Percentiles rank a stretch among this genome's conserved stretches.
Evolutionary conservation across 192 early-diverging fungal species (phyloP).

Genomic region (Coemansia sp.): DNA sequence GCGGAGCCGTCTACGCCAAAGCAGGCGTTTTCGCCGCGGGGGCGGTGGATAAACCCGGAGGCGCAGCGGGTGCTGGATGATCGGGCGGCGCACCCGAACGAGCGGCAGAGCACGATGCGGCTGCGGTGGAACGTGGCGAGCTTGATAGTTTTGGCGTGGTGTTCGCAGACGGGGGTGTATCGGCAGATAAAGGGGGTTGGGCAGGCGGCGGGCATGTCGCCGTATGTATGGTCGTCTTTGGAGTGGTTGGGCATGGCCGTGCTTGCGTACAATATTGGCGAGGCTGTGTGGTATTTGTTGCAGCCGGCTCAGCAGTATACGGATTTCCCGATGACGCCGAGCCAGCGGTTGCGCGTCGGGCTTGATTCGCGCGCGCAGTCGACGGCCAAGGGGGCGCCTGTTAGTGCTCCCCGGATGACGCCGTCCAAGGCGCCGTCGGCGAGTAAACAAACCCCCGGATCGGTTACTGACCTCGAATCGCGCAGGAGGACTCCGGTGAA

Average conservation of each 20-base stretch:
- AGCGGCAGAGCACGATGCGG: slow-evolving; percentile 34
- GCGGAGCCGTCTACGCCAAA: not conserved
- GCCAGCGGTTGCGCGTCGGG: slow-evolving; percentile 34
- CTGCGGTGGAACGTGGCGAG: slow-evolving; percentile 43
- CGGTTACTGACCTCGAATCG: slow-evolving; percentile 23
- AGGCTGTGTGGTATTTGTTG: slow-evolving; percentile 40
- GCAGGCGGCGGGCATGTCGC: slow-evolving; percentile 5
- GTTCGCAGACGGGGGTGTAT: slow-evolving; percentile 32
- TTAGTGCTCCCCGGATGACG: slow-evolving; percentile 31
- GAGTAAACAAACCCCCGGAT: slow-evolving; percentile 1
- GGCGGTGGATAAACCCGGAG: slow-evolving; percentile 37
- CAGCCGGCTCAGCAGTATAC: slow-evolving; percentile 33
- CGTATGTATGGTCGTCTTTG: slow-evolving; percentile 10
- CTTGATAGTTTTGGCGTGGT: slow-evolving; percentile 18
- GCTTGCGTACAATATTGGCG: slow-evolving; percentile 39
- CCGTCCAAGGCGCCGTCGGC: slow-evolving; percentile 7
- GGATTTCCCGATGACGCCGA: slow-evolving; percentile 27
- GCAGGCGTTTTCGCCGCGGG: slow-evolving; percentile 2
- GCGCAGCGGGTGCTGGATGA: slow-evolving; percentile 43
- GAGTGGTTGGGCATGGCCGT: slow-evolving; percentile 25
- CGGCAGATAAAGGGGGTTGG: slow-evolving; percentile 16
- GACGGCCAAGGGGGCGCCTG: slow-evolving; percentile 6
- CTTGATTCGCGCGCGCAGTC: slow-evolving; percentile 16
- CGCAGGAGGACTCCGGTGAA: slow-evolving; percentile 24
- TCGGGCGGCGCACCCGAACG: slow-evolving; percentile 16